phyloP scores from a whole-genome alignment of 2,329 filamentous ascomycete genomes.

The Fusarium pilosicola region DNA sequence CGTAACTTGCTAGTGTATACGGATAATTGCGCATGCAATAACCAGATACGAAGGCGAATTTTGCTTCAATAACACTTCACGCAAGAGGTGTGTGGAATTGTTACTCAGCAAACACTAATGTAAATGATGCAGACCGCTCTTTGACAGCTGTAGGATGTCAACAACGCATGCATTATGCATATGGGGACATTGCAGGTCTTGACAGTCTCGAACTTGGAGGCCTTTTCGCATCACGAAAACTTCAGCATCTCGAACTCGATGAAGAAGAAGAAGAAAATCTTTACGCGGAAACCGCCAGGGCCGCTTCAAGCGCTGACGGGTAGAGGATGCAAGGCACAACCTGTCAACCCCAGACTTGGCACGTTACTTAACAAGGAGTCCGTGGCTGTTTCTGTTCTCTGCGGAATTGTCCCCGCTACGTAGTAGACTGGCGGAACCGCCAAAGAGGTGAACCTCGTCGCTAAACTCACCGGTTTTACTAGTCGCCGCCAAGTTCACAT shows the following conservation, averaged over 20 bases:
- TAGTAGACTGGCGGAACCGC: not conserved
- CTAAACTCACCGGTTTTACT: constrained; percentile 7
- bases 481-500: constrained; percentile 15
- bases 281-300: constrained; percentile 1
- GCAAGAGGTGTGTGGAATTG: constrained; percentile 20
- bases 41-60: constrained; percentile 2
- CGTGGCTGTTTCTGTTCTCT: not conserved
- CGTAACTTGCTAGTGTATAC: not conserved
- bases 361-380: constrained; percentile 9
- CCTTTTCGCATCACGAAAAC: constrained; percentile 9
- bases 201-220: constrained; percentile 31
- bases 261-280: not conserved
- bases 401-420: constrained; percentile 6
- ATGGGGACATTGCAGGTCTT: constrained; percentile 18
- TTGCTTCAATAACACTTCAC: not conserved
- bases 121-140: constrained; percentile 43
- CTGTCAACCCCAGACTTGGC: constrained; percentile 31
- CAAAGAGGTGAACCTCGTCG: not conserved
- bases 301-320: constrained; percentile 33
- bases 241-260: constrained; percentile 15
- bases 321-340: constrained; percentile 14
- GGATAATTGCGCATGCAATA: constrained; percentile 24
- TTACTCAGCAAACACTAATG: constrained; percentile 25
- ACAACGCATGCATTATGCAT: constrained; percentile 36
- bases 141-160: constrained; percentile 41